Base-by-base conservation (phyloP, 1,284 basidiomycete species). In the Schizophyllum amplum region DNA sequence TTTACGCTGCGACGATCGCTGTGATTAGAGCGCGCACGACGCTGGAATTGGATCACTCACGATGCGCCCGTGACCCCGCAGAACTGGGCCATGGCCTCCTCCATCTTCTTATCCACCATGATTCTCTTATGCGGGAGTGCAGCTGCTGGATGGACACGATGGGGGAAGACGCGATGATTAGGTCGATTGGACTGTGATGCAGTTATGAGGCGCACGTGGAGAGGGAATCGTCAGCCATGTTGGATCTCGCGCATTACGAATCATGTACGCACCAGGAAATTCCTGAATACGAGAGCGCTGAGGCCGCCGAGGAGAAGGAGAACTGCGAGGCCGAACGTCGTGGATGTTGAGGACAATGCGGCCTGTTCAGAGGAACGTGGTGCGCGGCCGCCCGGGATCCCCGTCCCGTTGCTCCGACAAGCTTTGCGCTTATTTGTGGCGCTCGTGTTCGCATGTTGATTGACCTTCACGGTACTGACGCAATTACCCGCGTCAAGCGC, bases 51-150 rank as follows among this genome's bases (percentile, higher is more conserved):
- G 20, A 61, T 47, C 48, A 81, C 86, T 72, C 72, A 90, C 88
- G 83, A 77, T 58, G 84, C 76, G 57, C 84, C 83, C 13, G 87
- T 90, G 21, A 90, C 76, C 25, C 70, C 68, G 60, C 79, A 79
- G 68, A 90, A 90, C 62, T 87, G 82, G 1, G 71, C 70, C 60
- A 86, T 72, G 56, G 74, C 74, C 53, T 74, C 74, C 59, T 83
- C 80, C 33, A 42, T 42, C 33, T 42, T 42, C 33, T 42, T 42
- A 42, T 42, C 33, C 17, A 42, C 33, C 33, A 42, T 42, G 33
- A 3, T 17, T 42, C 13, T 13, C 13, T 9, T 13, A 9, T 17
- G 33, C 13, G 11, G 33, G 33, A 17, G 11, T 42, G 33, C 17
- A 17, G 33, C 17, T 9, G 33, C 33, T 42, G 33, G 33, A 9